Conservation (phyloP, 2,329 filamentous ascomycete genomes). For the Aspergillus glaucus region DNA sequence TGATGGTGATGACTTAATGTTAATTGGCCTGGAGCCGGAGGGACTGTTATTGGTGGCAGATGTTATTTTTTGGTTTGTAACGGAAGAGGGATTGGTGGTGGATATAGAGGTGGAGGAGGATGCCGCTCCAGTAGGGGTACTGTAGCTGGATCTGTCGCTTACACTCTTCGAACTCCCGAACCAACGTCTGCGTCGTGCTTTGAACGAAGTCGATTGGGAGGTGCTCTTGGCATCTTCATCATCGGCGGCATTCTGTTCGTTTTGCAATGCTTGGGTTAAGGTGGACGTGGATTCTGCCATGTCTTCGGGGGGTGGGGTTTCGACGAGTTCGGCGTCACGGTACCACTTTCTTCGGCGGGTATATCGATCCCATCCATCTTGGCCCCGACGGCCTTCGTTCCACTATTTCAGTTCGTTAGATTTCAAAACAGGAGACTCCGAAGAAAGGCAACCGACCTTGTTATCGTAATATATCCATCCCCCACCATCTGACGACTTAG, state of each 20-base stretch:
- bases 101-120: constrained; percentile 9
- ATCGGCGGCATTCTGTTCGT: constrained; percentile 14
- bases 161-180: constrained; percentile 28
- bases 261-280: constrained; percentile 22
- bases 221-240: constrained; percentile 22
- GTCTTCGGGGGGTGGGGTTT: constrained; percentile 50
- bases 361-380: constrained; percentile 91
- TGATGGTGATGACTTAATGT: constrained; percentile 12
- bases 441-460: constrained; percentile 55
- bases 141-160: constrained; percentile 21
- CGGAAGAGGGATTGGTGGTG: constrained; percentile 14
- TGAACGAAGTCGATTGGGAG: constrained; percentile 22
- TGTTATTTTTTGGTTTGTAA: constrained; percentile 18
- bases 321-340: constrained; percentile 89
- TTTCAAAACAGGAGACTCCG: not conserved
- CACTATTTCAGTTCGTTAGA: constrained; percentile 51
- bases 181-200: constrained; percentile 32
- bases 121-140: not conserved
- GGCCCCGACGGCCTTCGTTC: constrained; percentile 76
- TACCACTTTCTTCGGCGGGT: constrained; percentile 93
- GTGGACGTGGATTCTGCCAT: constrained; percentile 35
- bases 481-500: constrained; percentile 49
- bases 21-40: constrained; percentile 24
- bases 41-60: constrained; percentile 13
- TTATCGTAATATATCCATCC: constrained; percentile 99